Base-by-base conservation (phyloP, 768 basidiomycete species). In the Agrocybe chaxingu region DNA sequence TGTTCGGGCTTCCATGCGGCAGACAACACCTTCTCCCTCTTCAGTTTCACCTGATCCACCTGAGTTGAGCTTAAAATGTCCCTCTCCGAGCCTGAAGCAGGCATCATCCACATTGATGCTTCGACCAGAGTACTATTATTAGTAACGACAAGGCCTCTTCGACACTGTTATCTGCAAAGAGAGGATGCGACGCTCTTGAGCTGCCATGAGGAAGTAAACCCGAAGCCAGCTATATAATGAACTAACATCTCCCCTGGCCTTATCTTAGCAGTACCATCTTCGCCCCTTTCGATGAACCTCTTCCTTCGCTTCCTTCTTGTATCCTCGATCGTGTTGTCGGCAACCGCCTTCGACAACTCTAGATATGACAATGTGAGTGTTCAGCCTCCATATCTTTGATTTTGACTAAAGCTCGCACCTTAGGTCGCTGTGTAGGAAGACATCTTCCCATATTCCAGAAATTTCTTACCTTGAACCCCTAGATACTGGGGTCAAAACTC, bases 401-500 rank as follows among this genome's bases (percentile, higher is more conserved):
- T 45, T 41, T 31, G 38, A 19, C 51, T 19, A 41, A 39, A 32
- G 42, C 51, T 36, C 12, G 36, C 40, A 12, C 13, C 45, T 47
- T 50, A 84, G 83, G 74, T 82, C 37, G 83, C 72, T 33, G 77
- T 84, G 81, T 84, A 67, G 54, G 76, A 45, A 47, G 56, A 34
- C 31, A 18, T 11, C 3, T 10, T 45, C 7, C 9, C 7, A 3
- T 36, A 4, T 30, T 42, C 44, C 18, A 40, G 42, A 48, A 16
- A 30, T 37, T 39, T 40, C 10, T 39, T 4, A 8, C 16, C 7
- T 18, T 38, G 10, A 9, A 7, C 16, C 31, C 42, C 12, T 61
- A 85, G 84, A 31, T 87, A 86, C 62, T 87, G 83, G 83, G 87
- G 86, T 51, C 85, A 89, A 64, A 83, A 87, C 57, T 86, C 86